Conservation (phyloP, 2,329 filamentous ascomycete species). For the Penicillium corylophilum region DNA sequence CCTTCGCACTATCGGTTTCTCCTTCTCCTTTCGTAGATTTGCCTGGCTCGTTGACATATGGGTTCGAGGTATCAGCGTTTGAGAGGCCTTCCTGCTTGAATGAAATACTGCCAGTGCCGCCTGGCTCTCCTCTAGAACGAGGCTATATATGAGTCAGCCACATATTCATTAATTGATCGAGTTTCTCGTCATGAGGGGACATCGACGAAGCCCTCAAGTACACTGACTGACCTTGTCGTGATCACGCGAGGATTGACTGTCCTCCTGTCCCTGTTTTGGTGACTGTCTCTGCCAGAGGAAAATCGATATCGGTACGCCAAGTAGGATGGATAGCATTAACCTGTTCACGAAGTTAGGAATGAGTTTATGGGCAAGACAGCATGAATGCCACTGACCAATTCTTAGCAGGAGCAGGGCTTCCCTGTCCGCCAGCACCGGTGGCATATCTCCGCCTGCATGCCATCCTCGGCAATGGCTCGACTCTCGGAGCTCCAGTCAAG, state of each 20-base stretch:
- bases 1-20: slow-evolving; percentile 54
- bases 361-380: not conserved
- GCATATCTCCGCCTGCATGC: not conserved
- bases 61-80: slow-evolving; percentile 45
- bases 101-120: slow-evolving; percentile 35
- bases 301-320: not conserved
- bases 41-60: slow-evolving; percentile 43
- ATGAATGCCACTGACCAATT: not conserved
- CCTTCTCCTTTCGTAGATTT: slow-evolving; percentile 59
- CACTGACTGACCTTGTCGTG: not conserved
- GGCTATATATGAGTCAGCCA: not conserved
- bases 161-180: too few species aligned
- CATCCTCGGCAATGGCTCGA: not conserved
- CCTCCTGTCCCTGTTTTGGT: not conserved
- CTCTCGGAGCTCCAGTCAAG: not conserved
- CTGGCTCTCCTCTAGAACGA: not conserved
- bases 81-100: slow-evolving; percentile 55
- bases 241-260: not conserved
- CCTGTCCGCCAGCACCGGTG: not conserved
- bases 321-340: not conserved
- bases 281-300: not conserved
- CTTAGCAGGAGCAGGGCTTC: not conserved
- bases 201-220: too few species aligned
- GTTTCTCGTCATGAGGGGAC: too few species aligned
- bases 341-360: not conserved